Percentiles rank a stretch among this genome's conserved stretches.
Evolutionary conservation across 306 rosid genomes (phyloP).

Genomic region (Adenanthera pavonina): DNA sequence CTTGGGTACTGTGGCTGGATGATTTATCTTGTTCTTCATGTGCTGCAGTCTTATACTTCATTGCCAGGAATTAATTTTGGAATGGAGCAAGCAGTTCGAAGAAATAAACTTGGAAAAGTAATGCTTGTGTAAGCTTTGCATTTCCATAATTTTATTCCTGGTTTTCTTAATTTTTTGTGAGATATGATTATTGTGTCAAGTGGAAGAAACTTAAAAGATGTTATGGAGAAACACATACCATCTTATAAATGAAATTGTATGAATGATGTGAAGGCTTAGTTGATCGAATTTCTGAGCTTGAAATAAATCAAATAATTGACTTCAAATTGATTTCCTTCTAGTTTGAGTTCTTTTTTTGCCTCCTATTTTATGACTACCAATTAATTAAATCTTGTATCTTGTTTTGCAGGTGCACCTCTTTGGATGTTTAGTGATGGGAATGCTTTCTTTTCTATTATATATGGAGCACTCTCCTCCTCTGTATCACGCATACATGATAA

Average conservation of each 20-base stretch:
- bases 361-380: neutral
- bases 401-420: slow-evolving; percentile 66
- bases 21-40: slow-evolving; percentile 78
- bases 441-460: slow-evolving; percentile 60
- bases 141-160: slow-evolving; percentile 32
- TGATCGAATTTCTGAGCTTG: slow-evolving; percentile 35
- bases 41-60: slow-evolving; percentile 88
- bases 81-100: slow-evolving; percentile 55
- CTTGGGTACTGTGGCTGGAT: slow-evolving; percentile 94
- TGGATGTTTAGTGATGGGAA: slow-evolving; percentile 67
- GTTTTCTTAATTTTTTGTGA: slow-evolving; percentile 32
- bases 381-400: slow-evolving; percentile 26
- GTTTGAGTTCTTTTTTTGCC: slow-evolving; percentile 6
- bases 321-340: slow-evolving; percentile 16
- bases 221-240: slow-evolving; percentile 17
- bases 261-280: slow-evolving; percentile 14
- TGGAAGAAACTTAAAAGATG: slow-evolving; percentile 19
- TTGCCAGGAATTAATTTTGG: slow-evolving; percentile 55
- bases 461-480: slow-evolving; percentile 90
- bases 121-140: slow-evolving; percentile 55
- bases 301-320: neutral
- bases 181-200: slow-evolving; percentile 13
- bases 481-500: slow-evolving; percentile 73
- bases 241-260: slow-evolving; percentile 3
- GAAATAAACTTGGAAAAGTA: slow-evolving; percentile 67